Evolutionary conservation across 78 protist species (phyloP).

Genomic region (slime mould (Dictyostelium discoideum)): dicty_2.7 NC_007089.4:1744001-1744500

Average conservation of each 20-base stretch:
- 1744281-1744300: conserved; percentile 81
- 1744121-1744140: not conserved
- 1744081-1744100: not conserved
- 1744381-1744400: conserved; percentile 96
- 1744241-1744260: conserved; percentile 59
- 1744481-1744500: conserved; percentile 82
- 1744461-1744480: conserved; percentile 94
- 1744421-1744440: conserved; percentile 91
- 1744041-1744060: conserved; percentile 31
- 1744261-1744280: not conserved
- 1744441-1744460: conserved; percentile 92
- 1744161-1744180: not conserved
- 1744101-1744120: conserved; percentile 19
- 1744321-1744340: conserved; percentile 23
- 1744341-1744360: conserved; percentile 22
- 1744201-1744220: conserved; percentile 74
- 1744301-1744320: conserved; percentile 36
- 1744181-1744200: conserved; percentile 48
- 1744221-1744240: conserved; percentile 47
- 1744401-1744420: conserved; percentile 95
- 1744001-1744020: not conserved
- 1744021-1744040: conserved; percentile 16
- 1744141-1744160: not conserved
- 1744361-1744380: conserved; percentile 94
- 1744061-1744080: conserved; percentile 72